Base-by-base conservation (phyloP, 2,329 filamentous ascomycete species). In the Mycosphaerella sp. region DNA sequence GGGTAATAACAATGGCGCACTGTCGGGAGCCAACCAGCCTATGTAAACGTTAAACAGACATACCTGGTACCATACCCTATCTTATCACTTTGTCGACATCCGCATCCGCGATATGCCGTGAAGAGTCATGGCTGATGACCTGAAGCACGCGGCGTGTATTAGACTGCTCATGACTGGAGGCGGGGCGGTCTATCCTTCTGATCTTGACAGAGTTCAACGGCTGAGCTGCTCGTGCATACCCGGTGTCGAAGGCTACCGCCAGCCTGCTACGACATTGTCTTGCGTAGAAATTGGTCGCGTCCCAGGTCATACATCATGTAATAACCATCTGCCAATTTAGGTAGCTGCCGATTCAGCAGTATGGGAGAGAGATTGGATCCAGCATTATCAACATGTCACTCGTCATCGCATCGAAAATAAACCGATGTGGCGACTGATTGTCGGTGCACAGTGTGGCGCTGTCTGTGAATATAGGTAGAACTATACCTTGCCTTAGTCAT, bases 1-100 rank as follows among this genome's bases (percentile, higher is more conserved):
- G 62, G 62, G 62, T 8, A 47, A 47, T 32, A 53, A 44, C 32
- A 50, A 25, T 27, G 35, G 27, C 14, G 46, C 35, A 21, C 21
- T 49, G 28, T 27, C 27, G 21, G 39, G 51, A 16, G 51, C 46
- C 4, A 32, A 16, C 14, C 43, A 14, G 36, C 30, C 46, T 9
- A 41, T 50, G 39, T 46, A n/a, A 40, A 39, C 17, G 12, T 17
- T 39, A 4, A 3, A 25, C 16, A 41, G 10, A 5, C 16, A 41
- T 13, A 12, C n/a, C n/a, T n/a, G n/a, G n/a, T n/a, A n/a, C n/a
- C n/a, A n/a, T n/a, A n/a, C n/a, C n/a, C n/a, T n/a, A n/a, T n/a
- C n/a, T n/a, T n/a, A n/a, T 9, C 17, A 8, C 12, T 16, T 41
- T 17, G 37, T 17, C 17, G 4, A 21, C 37, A 8, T 21, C 37